Evolutionary conservation across 352 stramenopile genomes (phyloP), one percentile per base, ranked within the genome.

Genomic region (Pythium aquatile): DNA sequence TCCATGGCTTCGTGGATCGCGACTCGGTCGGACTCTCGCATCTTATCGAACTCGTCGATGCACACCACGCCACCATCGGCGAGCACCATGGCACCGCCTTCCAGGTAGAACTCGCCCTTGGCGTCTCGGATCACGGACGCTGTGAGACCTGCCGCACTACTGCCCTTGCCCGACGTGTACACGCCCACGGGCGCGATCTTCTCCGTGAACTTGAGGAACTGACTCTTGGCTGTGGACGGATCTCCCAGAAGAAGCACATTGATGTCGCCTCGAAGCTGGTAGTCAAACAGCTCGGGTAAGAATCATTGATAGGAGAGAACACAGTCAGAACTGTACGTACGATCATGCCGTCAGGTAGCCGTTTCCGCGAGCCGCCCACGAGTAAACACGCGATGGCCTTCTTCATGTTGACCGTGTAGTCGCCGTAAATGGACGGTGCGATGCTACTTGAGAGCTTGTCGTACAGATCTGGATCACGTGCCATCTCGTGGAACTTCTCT

Each of bases 1-100:
- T 99, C 98, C 98, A 99, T 99, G 53, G 93, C 85, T 91, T 99
- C 98, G 85, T 99, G 98, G 69, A 99, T 99, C 4, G 98, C 98
- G n/a, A 99, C 98, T 46, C 97, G 93, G 91, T 99, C 97, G 11
- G 88, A 90, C 74, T 99, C 86, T 70, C 87, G 97, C 96, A 99
- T 99, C 75, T 99, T 99, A 69, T 99, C 96, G 55, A 99, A 99
- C 72, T 99, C 98, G 78, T 99, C 98, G 37, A 99, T 99, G 73
- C 98, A 99, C 20, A 99, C 97, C 53, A 99, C 88, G 39, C 98
- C 98, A 28, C 97, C 75, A 73, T 99, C 98, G 5, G 97, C 98
- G 11, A 99, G 76, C 9, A 99, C 98, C 97, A 99, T 99, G 5
- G 98, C 98, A 59, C 98, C 98, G 28, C 97, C 98, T 82, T 99